These are phyloP conservation scores for Peribolospora baueri DNA, from an alignment of 768 basidiomycete genomes.

Conservation along the genomic window DNA sequence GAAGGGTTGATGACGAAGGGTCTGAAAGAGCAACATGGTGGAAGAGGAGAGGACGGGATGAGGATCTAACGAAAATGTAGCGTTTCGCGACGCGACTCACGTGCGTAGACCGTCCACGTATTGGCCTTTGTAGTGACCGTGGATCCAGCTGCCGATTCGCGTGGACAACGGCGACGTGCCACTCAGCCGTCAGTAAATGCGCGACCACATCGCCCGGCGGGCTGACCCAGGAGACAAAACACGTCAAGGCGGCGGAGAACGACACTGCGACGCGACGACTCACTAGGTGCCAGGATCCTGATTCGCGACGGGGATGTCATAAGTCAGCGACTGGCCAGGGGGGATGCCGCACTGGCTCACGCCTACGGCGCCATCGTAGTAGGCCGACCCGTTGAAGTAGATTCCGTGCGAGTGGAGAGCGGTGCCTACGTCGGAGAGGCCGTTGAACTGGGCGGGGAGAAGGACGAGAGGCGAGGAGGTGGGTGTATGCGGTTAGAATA, in stretches of 20 bases:
- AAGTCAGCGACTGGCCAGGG: constrained; percentile 33
- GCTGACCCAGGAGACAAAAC: no score
- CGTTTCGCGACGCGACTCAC: constrained; percentile 6
- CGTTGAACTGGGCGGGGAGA: constrained; percentile 25
- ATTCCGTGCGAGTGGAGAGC: constrained; percentile 83
- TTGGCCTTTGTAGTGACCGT: constrained; percentile 29
- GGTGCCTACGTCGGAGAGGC: constrained; percentile 34
- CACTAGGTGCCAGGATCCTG: constrained; percentile 8
- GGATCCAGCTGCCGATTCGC: constrained; percentile 15
- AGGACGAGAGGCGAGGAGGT: not conserved
- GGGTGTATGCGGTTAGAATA: not conserved
- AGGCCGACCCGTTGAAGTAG: constrained; percentile 33
- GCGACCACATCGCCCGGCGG: not conserved
- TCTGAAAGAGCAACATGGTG: not conserved
- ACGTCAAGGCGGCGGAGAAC: constrained; percentile 30
- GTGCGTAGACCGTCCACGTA: constrained; percentile 85
- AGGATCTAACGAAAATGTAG: not conserved
- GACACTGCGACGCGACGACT: constrained; percentile 3
- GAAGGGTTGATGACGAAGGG: constrained; percentile 46
- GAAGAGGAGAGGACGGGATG: not conserved
- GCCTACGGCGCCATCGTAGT: constrained; percentile 67
- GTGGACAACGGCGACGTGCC: constrained; percentile 13
- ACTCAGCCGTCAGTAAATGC: constrained; percentile 3
- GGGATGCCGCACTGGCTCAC: constrained; percentile 66
- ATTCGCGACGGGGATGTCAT: constrained; percentile 32